Evolutionary conservation across 1,284 basidiomycete genomes (phyloP), one percentile per base, ranked within the genome.

Genomic region (Moesziomyces sp.): DNA sequence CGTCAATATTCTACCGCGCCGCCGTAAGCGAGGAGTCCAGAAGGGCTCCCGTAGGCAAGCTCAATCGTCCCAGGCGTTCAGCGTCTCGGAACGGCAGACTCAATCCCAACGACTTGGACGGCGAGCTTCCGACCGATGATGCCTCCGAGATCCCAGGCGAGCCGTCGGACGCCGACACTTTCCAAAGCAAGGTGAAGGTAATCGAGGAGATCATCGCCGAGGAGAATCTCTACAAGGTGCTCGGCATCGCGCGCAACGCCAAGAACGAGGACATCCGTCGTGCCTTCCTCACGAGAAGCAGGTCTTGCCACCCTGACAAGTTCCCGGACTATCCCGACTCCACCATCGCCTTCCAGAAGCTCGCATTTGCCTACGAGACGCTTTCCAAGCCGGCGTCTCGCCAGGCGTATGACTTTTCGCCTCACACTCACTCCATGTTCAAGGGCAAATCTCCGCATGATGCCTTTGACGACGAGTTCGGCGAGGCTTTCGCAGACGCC

Each of bases 291-390:
- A 86, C 88, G 0, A 86, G 92, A 46, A 93, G 91, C 81, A 88
- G 88, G 77, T 87, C 89, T 11, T 93, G 92, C 76, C 93, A 93
- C 79, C 93, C 92, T 83, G 92, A 94, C 83, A 94, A 93, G 87
- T 93, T 91, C 69, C 91, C 91, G 9, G 86, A 88, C 73, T 90
- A 91, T 79, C 88, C 90, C 52, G 76, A 81, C 18, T 91, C 92
- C 16, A 93, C 92, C 0, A 86, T 89, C 23, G 93, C 93, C 0
- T 94, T 94, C 79, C 93, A 93, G 83, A 91, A 91, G 77, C 90
- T 94, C 1, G 90, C 91, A 7, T 88, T 93, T 23, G 92, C 92
- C 0, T 93, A 93, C 77, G 88, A 91, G 76, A 89, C 92, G 2
- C 88, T 94, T 40, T 90, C 89, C 76, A 90, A 90, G 60, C 91